A percentile compares a stretch with the other conserved stretches of the same genome.
Conservation (phyloP, 192 early-diverging fungal species). For the Thamnidium elegans region DNA sequence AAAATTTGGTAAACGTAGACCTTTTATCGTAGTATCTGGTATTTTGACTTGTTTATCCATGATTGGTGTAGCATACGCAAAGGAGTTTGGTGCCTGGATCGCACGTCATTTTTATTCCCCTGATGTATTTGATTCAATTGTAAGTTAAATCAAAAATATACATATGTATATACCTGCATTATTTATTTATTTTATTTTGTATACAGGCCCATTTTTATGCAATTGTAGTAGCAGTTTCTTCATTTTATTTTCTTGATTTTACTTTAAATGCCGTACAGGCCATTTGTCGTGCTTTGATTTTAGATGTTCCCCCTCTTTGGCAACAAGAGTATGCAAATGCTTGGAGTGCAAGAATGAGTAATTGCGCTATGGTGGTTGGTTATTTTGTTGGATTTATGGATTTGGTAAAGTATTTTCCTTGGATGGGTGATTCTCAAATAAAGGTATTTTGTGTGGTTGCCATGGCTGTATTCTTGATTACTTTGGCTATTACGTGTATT, state of each 20-base stretch:
- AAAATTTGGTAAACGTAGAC: constrained; percentile 76
- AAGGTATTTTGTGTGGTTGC: constrained; percentile 80
- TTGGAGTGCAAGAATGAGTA: constrained; percentile 86
- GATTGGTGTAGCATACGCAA: constrained; percentile 70
- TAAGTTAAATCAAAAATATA: too few species aligned
- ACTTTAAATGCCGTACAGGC: constrained; percentile 90
- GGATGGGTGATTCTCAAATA: constrained; percentile 75
- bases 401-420: constrained; percentile 63
- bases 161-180: neutral
- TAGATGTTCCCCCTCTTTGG: constrained; percentile 76
- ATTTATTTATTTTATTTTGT: constrained; percentile 1
- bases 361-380: constrained; percentile 78
- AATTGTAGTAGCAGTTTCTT: constrained; percentile 70
- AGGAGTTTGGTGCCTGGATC: constrained; percentile 51
- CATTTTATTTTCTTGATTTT: constrained; percentile 93
- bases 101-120: too few species aligned
- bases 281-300: constrained; percentile 77
- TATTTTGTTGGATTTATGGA: constrained; percentile 87
- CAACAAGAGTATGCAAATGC: constrained; percentile 84
- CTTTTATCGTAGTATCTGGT: constrained; percentile 77
- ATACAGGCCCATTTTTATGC: constrained; percentile 37
- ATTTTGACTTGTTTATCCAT: constrained; percentile 63
- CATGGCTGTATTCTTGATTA: constrained; percentile 54
- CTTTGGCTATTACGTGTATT: constrained; percentile 69
- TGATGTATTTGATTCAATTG: too few species aligned